Evolutionary conservation across 345 rosid species (phyloP), one percentile per base, ranked within the genome.

Genomic region (Durio zibethinus): DNA sequence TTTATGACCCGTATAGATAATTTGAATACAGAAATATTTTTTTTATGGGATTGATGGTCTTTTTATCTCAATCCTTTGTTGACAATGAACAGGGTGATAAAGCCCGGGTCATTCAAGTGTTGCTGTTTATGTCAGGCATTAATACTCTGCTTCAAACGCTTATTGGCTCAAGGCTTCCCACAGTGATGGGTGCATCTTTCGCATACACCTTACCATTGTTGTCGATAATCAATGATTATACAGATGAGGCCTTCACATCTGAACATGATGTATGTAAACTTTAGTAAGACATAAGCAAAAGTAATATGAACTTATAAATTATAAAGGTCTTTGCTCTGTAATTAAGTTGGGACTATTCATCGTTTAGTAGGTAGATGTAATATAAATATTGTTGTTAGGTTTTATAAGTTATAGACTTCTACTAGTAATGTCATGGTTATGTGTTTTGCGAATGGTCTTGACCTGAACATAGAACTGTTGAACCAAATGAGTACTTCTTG

Each of bases 141-240:
- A 94, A 97, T 84, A 94, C 99, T 7, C 86, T 92, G 84, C 84
- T 97, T 66, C 99, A 97, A 73, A 94, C 99, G 3, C 80, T 92
- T 33, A 23, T 90, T 33, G 99, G 99, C 45, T 85, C 97, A 62
- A 88, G 99, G 83, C 95, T 96, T 84, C 99, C 99, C 5, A 87
- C 98, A 0, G 97, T 96, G 85, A 96, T 96, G 99, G 90, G 97
- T 23, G 93, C 93, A 69, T 94, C 99, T 3, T 74, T 87, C 52
- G 99, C 99, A 0, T 96, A 85, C 79, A 82, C 73, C 40, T 80
- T 96, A 53, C 94, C 99, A 4, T 91, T 96, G 15, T 64, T 91
- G 75, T 91, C 99, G 6, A 92, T 91, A 80, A 88, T 94, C 72
- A 92, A 86, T 83, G 99, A 93, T 83, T 85, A 82, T 66, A 62